Evolutionary conservation across 495 filamentous ascomycete genomes (phyloP).

Genomic region (Pseudoneurospora amorphoporcata): DNA sequence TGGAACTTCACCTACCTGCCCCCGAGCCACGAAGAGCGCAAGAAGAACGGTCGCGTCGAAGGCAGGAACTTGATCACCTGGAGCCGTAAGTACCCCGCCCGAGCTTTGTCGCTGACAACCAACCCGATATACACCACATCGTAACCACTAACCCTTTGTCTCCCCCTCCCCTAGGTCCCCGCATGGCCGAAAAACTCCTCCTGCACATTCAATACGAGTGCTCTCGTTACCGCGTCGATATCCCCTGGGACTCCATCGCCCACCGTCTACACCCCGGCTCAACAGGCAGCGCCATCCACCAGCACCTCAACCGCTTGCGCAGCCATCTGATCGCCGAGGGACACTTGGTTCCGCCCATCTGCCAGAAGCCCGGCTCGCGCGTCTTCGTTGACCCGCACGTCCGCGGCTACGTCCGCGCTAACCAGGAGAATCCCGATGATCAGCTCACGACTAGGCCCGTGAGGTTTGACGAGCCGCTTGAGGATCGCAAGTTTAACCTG

Average conservation of each 20-base stretch:
- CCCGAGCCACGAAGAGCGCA: not conserved
- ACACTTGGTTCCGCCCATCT: constrained; percentile 25
- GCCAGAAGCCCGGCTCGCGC: constrained; percentile 7
- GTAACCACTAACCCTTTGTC: not conserved
- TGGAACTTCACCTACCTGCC: constrained; percentile 5
- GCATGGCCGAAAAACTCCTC: constrained; percentile 29
- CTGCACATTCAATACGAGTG: constrained; percentile 24
- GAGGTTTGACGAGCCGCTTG: constrained; percentile 15
- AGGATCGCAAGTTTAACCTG: constrained; percentile 17
- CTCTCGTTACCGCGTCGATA: constrained; percentile 6
- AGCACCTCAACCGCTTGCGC: constrained; percentile 22
- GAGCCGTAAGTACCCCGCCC: constrained; percentile 17
- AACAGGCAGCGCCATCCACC: constrained; percentile 15
- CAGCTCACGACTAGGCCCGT: constrained; percentile 10
- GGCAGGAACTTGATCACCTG: constrained; percentile 25
- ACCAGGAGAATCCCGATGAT: constrained; percentile 1
- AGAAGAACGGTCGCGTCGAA: constrained; percentile 18
- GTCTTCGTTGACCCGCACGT: constrained; percentile 8
- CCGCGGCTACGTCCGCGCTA: constrained; percentile 22
- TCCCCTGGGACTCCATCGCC: constrained; percentile 25
- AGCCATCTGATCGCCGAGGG: constrained; percentile 20
- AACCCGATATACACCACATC: not conserved
- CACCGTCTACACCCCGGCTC: constrained; percentile 25
- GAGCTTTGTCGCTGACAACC: not conserved
- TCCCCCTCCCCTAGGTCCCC: constrained; percentile 14